phyloP scores from a whole-genome alignment of 768 basidiomycete genomes.

The Leccinum arenicola region DNA sequence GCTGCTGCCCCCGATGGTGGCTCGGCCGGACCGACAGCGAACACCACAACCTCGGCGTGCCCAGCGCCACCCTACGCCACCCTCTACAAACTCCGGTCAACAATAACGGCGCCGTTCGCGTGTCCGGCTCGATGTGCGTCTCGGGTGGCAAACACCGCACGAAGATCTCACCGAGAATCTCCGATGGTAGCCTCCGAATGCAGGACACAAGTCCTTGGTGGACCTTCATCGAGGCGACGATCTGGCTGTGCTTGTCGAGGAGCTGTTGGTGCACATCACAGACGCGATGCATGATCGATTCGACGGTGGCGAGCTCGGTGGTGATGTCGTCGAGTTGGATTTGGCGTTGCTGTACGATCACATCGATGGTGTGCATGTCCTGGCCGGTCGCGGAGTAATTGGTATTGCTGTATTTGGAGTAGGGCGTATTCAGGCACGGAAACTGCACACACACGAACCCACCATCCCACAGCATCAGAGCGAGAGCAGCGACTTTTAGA shows the following conservation, averaged over 20 bases:
- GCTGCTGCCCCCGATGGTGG: conserved; percentile 5
- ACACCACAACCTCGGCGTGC: conserved; percentile 47
- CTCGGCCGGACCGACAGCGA: conserved; percentile 31
- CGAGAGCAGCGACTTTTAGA: not conserved
- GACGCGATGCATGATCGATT: conserved; percentile 13
- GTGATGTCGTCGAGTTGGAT: conserved; percentile 15
- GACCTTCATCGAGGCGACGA: conserved; percentile 14
- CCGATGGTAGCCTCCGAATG: conserved; percentile 40
- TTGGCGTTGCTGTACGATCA: conserved; percentile 16
- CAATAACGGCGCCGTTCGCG: conserved; percentile 33
- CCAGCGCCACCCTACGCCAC: conserved; percentile 41
- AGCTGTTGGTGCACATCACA: conserved; percentile 8
- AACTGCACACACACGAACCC: conserved; percentile 3
- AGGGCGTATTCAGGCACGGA: conserved; percentile 17
- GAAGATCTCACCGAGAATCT: conserved; percentile 49
- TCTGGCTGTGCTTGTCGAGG: conserved; percentile 10
- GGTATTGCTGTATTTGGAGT: conserved; percentile 13
- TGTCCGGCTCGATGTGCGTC: conserved; percentile 23
- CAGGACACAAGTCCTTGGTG: conserved; percentile 24
- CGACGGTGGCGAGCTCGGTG: conserved; percentile 12
- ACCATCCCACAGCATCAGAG: not conserved
- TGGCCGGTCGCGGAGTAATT: conserved; percentile 14
- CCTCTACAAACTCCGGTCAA: conserved; percentile 39
- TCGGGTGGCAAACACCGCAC: conserved; percentile 32
- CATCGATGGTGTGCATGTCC: conserved; percentile 10